Conservation (phyloP, 208 protist species). For the Leishmania aethiopica region DNA sequence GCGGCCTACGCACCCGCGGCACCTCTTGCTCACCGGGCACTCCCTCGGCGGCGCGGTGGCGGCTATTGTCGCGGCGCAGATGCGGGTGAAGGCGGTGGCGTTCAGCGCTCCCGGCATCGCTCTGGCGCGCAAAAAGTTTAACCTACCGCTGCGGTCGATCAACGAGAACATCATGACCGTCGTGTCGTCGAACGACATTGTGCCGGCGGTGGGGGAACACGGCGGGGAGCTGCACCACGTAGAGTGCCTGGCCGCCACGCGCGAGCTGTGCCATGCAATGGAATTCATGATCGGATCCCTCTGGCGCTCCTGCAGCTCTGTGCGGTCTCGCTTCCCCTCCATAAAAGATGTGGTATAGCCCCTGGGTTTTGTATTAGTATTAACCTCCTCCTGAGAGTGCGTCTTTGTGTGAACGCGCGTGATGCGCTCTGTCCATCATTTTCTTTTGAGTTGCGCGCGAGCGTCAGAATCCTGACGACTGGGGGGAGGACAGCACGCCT, state of each 20-base stretch:
- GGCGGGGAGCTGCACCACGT: constrained; percentile 79
- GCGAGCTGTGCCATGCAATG: constrained; percentile 83
- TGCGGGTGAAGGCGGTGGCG: constrained; percentile 66
- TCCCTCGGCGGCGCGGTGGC: constrained; percentile 79
- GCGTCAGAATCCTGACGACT: not conserved
- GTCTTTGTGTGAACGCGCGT: not conserved
- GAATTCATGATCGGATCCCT: constrained; percentile 76
- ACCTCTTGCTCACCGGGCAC: constrained; percentile 79
- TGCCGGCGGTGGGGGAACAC: constrained; percentile 62
- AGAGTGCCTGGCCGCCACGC: constrained; percentile 63
- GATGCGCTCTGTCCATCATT: not conserved
- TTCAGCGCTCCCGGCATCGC: constrained; percentile 77
- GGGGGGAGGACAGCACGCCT: not conserved
- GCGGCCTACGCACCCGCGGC: constrained; percentile 27
- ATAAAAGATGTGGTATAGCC: constrained; percentile 56
- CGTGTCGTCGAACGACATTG: constrained; percentile 74
- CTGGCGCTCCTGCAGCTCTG: constrained; percentile 69
- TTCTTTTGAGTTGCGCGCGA: too few relatives aligned
- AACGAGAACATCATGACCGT: constrained; percentile 65
- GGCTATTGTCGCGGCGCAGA: constrained; percentile 65
- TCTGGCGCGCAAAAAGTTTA: constrained; percentile 60
- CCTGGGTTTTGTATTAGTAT: not conserved
- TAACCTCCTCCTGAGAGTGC: not conserved
- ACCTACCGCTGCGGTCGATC: constrained; percentile 40
- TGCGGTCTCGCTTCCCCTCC: constrained; percentile 54